A percentile compares a stretch with the other conserved stretches of the same genome.
Evolutionary conservation across 2,329 filamentous ascomycete genomes (phyloP).

Genomic region (Ophiocordyceps camponoti-leonardi): DNA sequence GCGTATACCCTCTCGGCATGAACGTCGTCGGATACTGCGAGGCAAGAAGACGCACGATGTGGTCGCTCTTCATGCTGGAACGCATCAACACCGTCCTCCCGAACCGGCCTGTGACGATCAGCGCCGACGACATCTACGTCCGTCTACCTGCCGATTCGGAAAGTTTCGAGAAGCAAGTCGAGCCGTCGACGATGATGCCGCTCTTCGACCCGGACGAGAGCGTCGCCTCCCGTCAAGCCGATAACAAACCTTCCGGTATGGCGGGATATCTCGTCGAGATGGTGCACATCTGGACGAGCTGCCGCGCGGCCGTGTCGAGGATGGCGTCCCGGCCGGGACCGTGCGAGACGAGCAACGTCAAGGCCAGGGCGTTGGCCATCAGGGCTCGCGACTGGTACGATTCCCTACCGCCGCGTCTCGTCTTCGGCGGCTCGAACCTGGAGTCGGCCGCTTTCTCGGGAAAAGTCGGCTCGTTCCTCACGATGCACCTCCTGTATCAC

Average conservation of each 20-base stretch:
- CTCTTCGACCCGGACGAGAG: conserved; percentile 36
- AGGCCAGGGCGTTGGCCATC: conserved; percentile 27
- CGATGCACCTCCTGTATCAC: conserved; percentile 51
- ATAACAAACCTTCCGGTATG: conserved; percentile 21
- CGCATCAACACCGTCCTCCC: conserved; percentile 44
- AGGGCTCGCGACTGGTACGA: conserved; percentile 40
- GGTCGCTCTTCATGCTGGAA: conserved; percentile 55
- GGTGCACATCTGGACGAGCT: conserved; percentile 46
- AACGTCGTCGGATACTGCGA: conserved; percentile 42
- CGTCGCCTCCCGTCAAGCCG: conserved; percentile 5
- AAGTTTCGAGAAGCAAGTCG: conserved; percentile 42
- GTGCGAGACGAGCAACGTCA: conserved; percentile 10
- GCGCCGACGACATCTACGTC: conserved; percentile 47
- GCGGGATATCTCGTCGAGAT: conserved; percentile 47
- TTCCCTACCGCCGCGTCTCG: conserved; percentile 35
- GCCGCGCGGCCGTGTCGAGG: conserved; percentile 38
- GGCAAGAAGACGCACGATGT: conserved; percentile 53
- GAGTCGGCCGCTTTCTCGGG: conserved; percentile 34
- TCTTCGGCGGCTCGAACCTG: conserved; percentile 38
- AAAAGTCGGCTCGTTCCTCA: conserved; percentile 39
- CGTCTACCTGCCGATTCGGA: conserved; percentile 45
- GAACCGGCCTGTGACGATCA: conserved; percentile 35
- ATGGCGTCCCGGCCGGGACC: conserved; percentile 12
- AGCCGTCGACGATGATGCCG: conserved; percentile 30
- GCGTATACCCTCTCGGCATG: conserved; percentile 37